Evolutionary conservation across 208 protist genomes (phyloP), one percentile per base, ranked within the genome.

Genomic region (Acanthamoeba royreba): DNA sequence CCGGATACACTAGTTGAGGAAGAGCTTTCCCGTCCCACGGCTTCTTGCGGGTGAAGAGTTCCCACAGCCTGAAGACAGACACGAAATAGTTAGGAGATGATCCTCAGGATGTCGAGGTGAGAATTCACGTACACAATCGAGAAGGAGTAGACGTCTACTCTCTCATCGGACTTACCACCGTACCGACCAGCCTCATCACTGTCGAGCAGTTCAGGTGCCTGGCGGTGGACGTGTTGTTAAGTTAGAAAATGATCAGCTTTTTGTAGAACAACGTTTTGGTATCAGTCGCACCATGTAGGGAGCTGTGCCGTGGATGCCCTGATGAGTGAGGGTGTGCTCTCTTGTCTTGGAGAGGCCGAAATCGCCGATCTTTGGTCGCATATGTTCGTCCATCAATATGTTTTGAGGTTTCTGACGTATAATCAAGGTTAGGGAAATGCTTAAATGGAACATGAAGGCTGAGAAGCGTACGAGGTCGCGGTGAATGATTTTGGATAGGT

Each of bases 341-440:
- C 69, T 33, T 17, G 69, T 81, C 69, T 81, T 81, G 35, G 69
- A 81, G 8, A 81, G 69, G 9, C 69, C 69, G 31, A 81, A 81
- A 28, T 81, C 69, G 31, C 69, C 43, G 33, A 81, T 81, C 69
- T 81, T 81, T 11, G 69, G 69, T 25, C 69, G 69, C 69, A 81
- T 81, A 42, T 81, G 69, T 81, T 81, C 69, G 25, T 81, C 69
- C 38, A 81, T 19, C 69, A 81, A 81, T 35, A 81, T 81, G 40
- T 81, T 81, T 81, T 81, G 69, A 11, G 69, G 69, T 47, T 81
- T 81, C 69, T 81, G n/a, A n/a, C n/a, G n/a, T n/a, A n/a, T n/a
- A n/a, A n/a, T n/a, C n/a, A n/a, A n/a, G n/a, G n/a, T n/a, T n/a
- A n/a, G n/a, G n/a, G n/a, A n/a, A 42, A 13, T 2, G 1, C 2